Evolutionary conservation across 2,329 filamentous ascomycete species (phyloP), one percentile per base, ranked within the genome.

Genomic region (Emmonsia crescens): DNA sequence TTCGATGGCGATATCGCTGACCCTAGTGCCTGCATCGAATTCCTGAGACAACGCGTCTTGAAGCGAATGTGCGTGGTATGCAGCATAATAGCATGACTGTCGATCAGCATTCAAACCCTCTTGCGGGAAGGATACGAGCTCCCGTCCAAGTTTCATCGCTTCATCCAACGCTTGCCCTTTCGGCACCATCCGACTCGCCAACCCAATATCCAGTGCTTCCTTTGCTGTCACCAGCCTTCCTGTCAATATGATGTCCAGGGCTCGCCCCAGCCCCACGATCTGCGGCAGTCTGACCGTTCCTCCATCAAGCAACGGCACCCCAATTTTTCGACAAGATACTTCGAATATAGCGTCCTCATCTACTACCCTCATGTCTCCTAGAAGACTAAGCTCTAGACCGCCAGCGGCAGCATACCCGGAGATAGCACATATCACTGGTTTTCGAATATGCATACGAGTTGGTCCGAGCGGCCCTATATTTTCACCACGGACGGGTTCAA

Each of bases 241-340:
- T 0, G 82, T 84, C 5, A 85, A 71, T 19, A 84, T 82, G 77
- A 84, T 80, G 68, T 84, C 82, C 60, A 84, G 64, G 0, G 82
- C 82, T 2, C 80, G 68, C 0, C 81, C 80, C 0, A 84, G 72
- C 0, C 82, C 82, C 27, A 84, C 70, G 52, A 83, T 74, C 1
- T 74, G 75, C 61, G 79, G 80, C 5, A 83, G 69, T 0, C 82
- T 76, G 0, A 83, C 80, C 0, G 81, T 83, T 1, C 82, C 82
- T 8, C 78, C 78, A 33, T 77, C 82, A 49, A 82, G 78, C 29
- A 82, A 68, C 3, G 80, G 80, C 0, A 82, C 80, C 0, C 82
- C 80, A 66, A 75, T 82, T 2, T 81, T 75, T 1, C 82, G 74
- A 68, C 79, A 83, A 65, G 83, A 84, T 2, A 85, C 77, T 1